phyloP scores from a whole-genome alignment of 2,329 filamentous ascomycete species.

The Colletotrichum tamarilloi region DNA sequence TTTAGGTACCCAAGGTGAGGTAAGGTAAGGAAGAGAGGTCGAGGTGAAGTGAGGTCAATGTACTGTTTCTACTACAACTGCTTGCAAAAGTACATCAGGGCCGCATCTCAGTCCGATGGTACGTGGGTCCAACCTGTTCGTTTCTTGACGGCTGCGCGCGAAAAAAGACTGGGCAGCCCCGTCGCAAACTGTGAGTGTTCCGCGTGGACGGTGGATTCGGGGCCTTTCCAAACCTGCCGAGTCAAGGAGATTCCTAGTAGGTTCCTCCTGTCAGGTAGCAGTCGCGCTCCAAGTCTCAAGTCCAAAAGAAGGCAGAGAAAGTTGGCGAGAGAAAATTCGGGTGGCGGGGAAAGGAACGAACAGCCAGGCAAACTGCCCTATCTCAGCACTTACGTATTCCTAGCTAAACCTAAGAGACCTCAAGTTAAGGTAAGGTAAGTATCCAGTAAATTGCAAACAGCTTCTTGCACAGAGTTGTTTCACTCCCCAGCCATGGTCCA shows the following conservation, averaged over 20 bases:
- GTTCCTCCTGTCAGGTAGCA: neutral
- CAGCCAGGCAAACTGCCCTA: neutral
- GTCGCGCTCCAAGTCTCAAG: neutral
- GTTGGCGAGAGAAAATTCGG: slow-evolving; percentile 8
- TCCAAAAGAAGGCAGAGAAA: slow-evolving; percentile 3
- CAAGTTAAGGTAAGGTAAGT: too few relatives aligned
- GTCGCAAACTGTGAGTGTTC: neutral
- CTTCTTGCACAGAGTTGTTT: neutral
- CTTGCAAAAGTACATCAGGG: neutral
- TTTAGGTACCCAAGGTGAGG: neutral
- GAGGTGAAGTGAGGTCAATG: neutral
- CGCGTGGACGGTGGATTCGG: slow-evolving; percentile 2
- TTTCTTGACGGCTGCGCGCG: neutral
- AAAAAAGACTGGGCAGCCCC: neutral
- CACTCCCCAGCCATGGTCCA: neutral
- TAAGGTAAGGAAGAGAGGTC: slow-evolving; percentile 4
- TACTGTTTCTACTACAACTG: neutral
- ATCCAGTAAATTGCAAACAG: too few relatives aligned
- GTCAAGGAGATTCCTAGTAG: neutral
- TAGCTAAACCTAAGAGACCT: too few relatives aligned
- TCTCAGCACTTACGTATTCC: neutral
- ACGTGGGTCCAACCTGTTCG: slow-evolving; percentile 1
- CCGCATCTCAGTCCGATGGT: neutral
- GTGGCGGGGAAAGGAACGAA: neutral
- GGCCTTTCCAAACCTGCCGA: neutral